Base-by-base conservation (phyloP, 2,329 filamentous ascomycete species). In the Alternaria ventricosa region DNA sequence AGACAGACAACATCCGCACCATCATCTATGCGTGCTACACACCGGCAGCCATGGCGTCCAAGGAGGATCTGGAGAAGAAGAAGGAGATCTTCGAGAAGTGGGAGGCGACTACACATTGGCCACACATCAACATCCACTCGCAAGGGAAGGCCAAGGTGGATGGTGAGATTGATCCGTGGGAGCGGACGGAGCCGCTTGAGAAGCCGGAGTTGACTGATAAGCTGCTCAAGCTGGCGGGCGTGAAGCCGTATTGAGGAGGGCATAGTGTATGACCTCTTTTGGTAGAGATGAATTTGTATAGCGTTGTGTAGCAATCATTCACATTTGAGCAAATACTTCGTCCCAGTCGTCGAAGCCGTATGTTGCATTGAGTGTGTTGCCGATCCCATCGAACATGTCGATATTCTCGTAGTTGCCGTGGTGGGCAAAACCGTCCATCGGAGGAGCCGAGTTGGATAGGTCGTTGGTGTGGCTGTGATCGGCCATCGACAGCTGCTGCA, bases 41-140 rank as follows among this genome's bases (percentile, higher is more conserved):
- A 11, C 71, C 69, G 5, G 68, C 63, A 2, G 57, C 46, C 4
- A 66, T 70, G 44, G 68, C 59, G 30, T 57, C 54, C 27, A 56
- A 63, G 9, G 66, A 71, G 25, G 71, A 71, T 51, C 45, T 69
- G 20, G 61, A 57, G 44, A 50, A 58, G 33, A 72, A 72, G 57
- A 63, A 64, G 12, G 53, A 65, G 9, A 57, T 60, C 33, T 67
- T 65, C 27, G 64, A 64, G 43, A 57, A 33, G 13, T 65, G 56
- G 63, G 56, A 64, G 23, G 60, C 60, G 15, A 70, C 65, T 5
- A 68, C 66, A n/a, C 69, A 71, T 50, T 71, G 69, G 66, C 67
- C 69, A 13, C 69, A 71, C 23, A 67, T 65, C 55, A 71, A 69
- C 41, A 68, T 71, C 33, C 61, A 64, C 4, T 53, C 62, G 13